Base-by-base conservation (phyloP, 139 green algal genomes). In the Microglena sp. region DNA sequence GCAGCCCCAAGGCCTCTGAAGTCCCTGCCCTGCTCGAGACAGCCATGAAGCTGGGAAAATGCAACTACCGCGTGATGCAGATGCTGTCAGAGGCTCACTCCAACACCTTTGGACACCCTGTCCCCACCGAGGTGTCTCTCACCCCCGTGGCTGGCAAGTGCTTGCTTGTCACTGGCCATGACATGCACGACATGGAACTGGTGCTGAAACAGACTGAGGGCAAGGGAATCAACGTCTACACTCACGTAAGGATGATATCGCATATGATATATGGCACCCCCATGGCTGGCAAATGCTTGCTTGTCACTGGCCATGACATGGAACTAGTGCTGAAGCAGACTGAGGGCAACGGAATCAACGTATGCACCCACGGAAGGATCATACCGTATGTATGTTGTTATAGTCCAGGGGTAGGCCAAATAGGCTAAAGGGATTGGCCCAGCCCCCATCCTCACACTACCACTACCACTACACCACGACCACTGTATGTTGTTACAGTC, bases 311-410 rank as follows among this genome's bases (percentile, higher is more conserved):
- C 4, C 86, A 92, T 66, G 85, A 92, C 76, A n/a, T 65, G 33
- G 4, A 53, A 11, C 58, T 55, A n/a, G 33, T 65, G n/a, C 34
- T 65, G 5, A 34, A 55, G 58, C 58, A 65, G 58, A 65, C 58
- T 27, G 58, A 65, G 58, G 58, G 58, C n/a, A 50, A 55, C 6
- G 58, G 58, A 11, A 53, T 65, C 58, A 65, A 65, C 34, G 67
- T 91, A 11, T 91, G 87, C 83, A 91, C 84, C n/a, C 84, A 90
- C 62, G n/a, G n/a, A n/a, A n/a, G n/a, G n/a, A n/a, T n/a, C n/a
- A n/a, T n/a, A n/a, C n/a, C n/a, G n/a, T n/a, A n/a, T n/a, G n/a
- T n/a, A n/a, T n/a, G 4, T 24, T 65, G 5, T 22, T 40, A 34
- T 34, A 65, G 58, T 55, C 58, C 21, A 34, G 53, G 58, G 58